Evolutionary conservation across 176 grass and related monocot species (phyloP), one percentile per base, ranked within the genome.

Genomic region (Zoysia japonica): DNA sequence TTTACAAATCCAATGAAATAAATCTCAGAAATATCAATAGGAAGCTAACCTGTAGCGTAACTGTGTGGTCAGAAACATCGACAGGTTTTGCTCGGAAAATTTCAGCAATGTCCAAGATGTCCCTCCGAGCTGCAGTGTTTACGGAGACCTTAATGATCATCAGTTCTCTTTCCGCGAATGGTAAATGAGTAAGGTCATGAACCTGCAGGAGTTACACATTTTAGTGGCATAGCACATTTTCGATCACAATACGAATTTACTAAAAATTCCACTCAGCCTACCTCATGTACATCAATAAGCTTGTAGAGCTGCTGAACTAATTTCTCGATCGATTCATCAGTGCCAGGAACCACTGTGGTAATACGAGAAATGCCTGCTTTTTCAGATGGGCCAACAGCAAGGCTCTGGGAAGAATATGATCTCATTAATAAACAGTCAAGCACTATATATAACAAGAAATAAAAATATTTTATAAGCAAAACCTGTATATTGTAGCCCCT

Each of bases 401-500:
- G 92, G 77, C 96, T 98, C 96, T 98, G 88, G 11, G 20, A 17
- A 89, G 13, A 74, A 55, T 36, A 74, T 14, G 38, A 14, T 55
- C 35, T 71, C 44, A 20, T 85, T 68, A 69, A 49, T 48, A 82
- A 45, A 52, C 65, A 83, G 17, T 45, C 16, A 41, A 53, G 3
- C 11, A 63, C 55, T 50, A 76, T 1, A 87, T 28, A 68, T 44
- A 39, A 9, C 11, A 72, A 90, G 35, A 40, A 61, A 76, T 15
- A 50, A 5, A 65, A 61, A 9, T 51, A 44, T 68, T 59, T 0
- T 16, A 43, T n/a, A 68, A 67, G 76, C 12, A 8, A 78, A 89
- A 99, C 92, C 92, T 99, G 90, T 89, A 99, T 99, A 88, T 92
- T 99, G 86, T 99, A 99, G 47, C 96, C 96, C 82, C 96, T 95